phyloP scores from a whole-genome alignment of 1,284 basidiomycete genomes.

The Puccinia horiana region DNA sequence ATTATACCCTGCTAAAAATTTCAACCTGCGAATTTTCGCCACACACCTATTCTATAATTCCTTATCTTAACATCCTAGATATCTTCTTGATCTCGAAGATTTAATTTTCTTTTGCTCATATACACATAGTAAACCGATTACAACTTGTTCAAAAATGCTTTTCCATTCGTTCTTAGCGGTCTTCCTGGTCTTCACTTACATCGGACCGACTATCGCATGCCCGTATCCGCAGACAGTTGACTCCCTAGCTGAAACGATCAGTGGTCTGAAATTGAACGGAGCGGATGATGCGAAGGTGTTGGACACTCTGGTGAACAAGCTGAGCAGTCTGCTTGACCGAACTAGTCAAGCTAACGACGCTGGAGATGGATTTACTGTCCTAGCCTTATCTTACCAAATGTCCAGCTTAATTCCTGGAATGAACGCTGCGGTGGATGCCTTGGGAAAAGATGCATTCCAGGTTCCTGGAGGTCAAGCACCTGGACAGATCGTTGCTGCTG shows the following conservation, averaged over 20 bases:
- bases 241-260: too few relatives aligned
- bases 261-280: too few relatives aligned
- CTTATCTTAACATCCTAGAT: background rate
- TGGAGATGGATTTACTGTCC: background rate
- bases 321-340: background rate
- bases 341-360: background rate
- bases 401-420: background rate
- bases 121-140: background rate
- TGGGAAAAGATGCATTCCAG: background rate
- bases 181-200: background rate
- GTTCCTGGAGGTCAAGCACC: background rate
- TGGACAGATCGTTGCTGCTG: background rate
- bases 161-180: background rate
- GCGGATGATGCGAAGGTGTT: background rate
- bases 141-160: background rate
- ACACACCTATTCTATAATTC: background rate
- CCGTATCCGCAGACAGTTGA: background rate
- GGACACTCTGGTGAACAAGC: background rate
- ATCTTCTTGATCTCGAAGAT: too few relatives aligned
- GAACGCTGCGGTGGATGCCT: background rate
- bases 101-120: background rate
- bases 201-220: background rate
- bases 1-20: background rate
- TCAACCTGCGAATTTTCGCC: background rate
- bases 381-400: background rate